Conservation (phyloP, 108 stramenopile genomes). For the Mayamaea pseudoterrestris region DNA sequence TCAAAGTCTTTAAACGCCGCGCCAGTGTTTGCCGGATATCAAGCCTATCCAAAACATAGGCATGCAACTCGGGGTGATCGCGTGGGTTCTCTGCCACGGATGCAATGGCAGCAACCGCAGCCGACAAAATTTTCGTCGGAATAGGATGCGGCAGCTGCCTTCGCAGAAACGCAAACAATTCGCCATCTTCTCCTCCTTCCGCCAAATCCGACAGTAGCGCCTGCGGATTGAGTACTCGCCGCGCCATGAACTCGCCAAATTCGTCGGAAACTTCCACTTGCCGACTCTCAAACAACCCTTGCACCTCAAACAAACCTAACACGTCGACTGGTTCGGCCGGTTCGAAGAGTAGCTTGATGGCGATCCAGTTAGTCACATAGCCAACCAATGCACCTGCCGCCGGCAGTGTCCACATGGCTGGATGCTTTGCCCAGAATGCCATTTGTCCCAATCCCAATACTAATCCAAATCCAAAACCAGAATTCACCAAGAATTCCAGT, state of each 20-base stretch:
- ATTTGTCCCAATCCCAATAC: conserved; percentile 83
- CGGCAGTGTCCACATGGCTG: conserved; percentile 53
- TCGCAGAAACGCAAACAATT: conserved; percentile 46
- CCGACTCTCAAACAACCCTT: conserved; percentile 82
- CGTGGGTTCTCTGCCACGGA: conserved; percentile 41
- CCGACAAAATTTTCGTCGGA: conserved; percentile 37
- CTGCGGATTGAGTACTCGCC: conserved; percentile 41
- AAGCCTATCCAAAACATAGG: conserved; percentile 44
- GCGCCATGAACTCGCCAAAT: conserved; percentile 59
- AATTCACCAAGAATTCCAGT: conserved; percentile 71
- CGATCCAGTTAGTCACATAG: conserved; percentile 79
- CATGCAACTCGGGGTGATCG: conserved; percentile 41
- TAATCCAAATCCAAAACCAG: conserved; percentile 83
- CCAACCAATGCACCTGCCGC: conserved; percentile 54
- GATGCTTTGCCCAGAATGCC: conserved; percentile 69
- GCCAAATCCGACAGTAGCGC: conserved; percentile 45
- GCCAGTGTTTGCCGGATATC: conserved; percentile 62
- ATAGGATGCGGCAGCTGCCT: conserved; percentile 58
- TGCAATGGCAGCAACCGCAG: conserved; percentile 45
- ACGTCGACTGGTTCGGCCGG: conserved; percentile 74
- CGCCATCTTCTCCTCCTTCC: conserved; percentile 40
- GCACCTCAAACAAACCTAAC: conserved; percentile 44
- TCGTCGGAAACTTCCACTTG: conserved; percentile 78
- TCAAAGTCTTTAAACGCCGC: conserved; percentile 50
- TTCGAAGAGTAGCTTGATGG: conserved; percentile 85